Base-by-base conservation (phyloP, 345 rosid genomes). In the Arabidopsis arenosa region DNA sequence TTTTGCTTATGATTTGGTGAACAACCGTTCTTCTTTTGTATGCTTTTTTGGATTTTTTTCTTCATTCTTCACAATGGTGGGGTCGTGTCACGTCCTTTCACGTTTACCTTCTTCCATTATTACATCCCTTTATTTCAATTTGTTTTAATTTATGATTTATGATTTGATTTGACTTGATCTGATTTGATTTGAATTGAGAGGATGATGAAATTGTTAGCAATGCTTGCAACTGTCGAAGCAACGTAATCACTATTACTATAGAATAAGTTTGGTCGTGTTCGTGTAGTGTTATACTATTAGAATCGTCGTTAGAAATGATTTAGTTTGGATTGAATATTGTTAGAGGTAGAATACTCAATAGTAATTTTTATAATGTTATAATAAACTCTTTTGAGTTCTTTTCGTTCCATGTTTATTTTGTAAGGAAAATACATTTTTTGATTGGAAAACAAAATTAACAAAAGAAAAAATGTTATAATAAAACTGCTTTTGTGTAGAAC, bases 1-100 rank as follows among this genome's bases (percentile, higher is more conserved):
- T 15, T 44, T 9, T 51, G 75, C 49, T 52, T 23, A 49, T 41
- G 40, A 62, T 69, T 62, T 73, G 81, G 86, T 72, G 75, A 76
- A 83, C 89, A 79, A 81, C 82, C 76, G 77, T 75, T 77, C 57
- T 79, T 82, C 66, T 63, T 77, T 80, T 63, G 54, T 67, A 41
- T 75, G 67, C 73, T 80, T 80, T 85, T 75, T 39, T 11, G 47
- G 41, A 37, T 23, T 15, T 35, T 83, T 79, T 77, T 83, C 64
- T 56, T 72, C 66, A 36, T 68, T 75, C 68, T 65, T 65, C 48
- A 59, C 52, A 17, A 59, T 59, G 73, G 82, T 82, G 85, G 87
- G 87, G 85, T 65, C 80, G 14, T 40, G 17, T 71, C 74, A 66
- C 40, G 17, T 74, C 57, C 70, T 28, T 3, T 28, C 32, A 28